A percentile compares a stretch with the other conserved stretches of the same genome.
Evolutionary conservation across 306 rosid genomes (phyloP).

Genomic region (Gleditsia sinensis): DNA sequence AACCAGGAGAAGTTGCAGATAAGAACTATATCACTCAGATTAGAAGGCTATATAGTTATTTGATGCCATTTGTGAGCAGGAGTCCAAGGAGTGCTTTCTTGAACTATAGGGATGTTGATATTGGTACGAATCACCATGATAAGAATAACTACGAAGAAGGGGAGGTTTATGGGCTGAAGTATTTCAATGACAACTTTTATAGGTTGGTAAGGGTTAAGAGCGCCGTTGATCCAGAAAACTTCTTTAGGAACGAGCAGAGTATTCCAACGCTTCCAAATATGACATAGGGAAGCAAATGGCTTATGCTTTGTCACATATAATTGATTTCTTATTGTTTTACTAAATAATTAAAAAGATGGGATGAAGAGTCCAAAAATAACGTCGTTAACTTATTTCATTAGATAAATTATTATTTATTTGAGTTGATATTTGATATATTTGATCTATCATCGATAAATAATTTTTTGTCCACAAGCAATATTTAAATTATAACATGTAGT

Average conservation of each 20-base stretch:
- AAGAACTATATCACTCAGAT: not conserved
- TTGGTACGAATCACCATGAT: conserved; percentile 40
- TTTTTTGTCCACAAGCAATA: too few species aligned
- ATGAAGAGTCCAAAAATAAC: too few species aligned
- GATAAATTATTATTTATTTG: too few species aligned
- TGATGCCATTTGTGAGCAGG: conserved; percentile 55
- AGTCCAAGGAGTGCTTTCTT: conserved; percentile 1
- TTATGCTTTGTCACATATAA: too few species aligned
- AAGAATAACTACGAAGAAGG: conserved; percentile 41
- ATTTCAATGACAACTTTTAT: conserved; percentile 48
- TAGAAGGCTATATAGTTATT: conserved; percentile 35
- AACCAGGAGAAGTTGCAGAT: not conserved
- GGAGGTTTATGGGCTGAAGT: conserved; percentile 47
- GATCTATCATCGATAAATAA: too few species aligned
- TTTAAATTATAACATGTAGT: too few species aligned
- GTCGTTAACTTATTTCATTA: too few species aligned
- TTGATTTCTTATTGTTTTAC: too few species aligned
- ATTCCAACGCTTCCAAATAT: conserved; percentile 30
- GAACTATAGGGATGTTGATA: conserved; percentile 59
- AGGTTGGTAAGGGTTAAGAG: conserved; percentile 54
- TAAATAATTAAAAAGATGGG: too few species aligned
- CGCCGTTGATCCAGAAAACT: conserved; percentile 52
- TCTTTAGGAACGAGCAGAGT: conserved; percentile 61
- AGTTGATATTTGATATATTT: too few species aligned
- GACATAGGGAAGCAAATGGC: not conserved